Base-by-base conservation (phyloP, 2,329 filamentous ascomycete genomes). In the Orbilia javanica region DNA sequence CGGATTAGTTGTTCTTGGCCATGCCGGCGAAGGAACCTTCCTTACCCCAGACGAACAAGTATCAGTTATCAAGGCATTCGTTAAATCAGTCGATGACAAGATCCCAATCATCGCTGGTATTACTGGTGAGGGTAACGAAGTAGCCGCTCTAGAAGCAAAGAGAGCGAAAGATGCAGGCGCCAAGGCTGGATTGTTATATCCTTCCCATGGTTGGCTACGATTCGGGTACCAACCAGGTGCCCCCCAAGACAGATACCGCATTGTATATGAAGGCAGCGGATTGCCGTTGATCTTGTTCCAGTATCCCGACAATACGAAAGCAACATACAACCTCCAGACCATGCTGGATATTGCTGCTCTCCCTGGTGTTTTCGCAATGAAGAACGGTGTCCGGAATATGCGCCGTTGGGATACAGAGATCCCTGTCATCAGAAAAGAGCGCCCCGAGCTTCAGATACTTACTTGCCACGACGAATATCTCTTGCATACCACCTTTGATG, bases 341-440 rank as follows among this genome's bases (percentile, higher is more conserved):
- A 84, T 88, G 79, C 84, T 88, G 1, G 87, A 88, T 63, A 88
- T 88, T 66, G 84, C 86, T 1, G 87, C 86, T 6, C 86, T 84
- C 36, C 87, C 87, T 0, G 87, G 87, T 29, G 86, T 87, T 4
- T 87, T 88, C 53, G 87, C 87, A 15, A 88, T 88, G 86, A 88
- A 88, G 84, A 88, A 88, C 78, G 87, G 87, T 20, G 87, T 88
- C 8, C 85, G 87, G 66, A 88, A 88, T 82, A 88, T 88, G 87
- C 84, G 86, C n/a, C 85, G 87, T 18, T 88, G 87, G 87, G 87
- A 88, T 64, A 87, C 86, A 0, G 87, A 88, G 81, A 88, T 88
- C 75, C 87, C 87, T 15, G 84, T 88, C 27, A 87, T 88, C 82
- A 85, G 86, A 60, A 81, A 82, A 27, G 83, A 87, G 80, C 84